Conservation (phyloP, 768 basidiomycete species). For the Mycena albidolilacea region DNA sequence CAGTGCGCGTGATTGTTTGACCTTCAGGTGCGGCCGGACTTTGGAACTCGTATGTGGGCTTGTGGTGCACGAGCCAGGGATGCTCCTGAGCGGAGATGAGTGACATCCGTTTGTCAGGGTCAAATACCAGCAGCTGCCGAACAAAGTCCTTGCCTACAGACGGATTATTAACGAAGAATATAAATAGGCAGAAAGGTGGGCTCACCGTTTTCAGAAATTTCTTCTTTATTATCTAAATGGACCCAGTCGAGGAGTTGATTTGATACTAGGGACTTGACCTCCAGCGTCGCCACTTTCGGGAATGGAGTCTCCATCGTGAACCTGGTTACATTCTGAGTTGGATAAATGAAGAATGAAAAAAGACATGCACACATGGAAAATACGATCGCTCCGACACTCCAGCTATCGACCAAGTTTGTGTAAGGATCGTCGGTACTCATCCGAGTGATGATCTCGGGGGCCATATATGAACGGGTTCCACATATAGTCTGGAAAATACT, state of each 20-base stretch:
- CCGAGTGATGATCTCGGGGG: conserved; percentile 70
- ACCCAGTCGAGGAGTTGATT: conserved; percentile 7
- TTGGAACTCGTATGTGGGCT: conserved; percentile 16
- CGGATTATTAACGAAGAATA: not conserved
- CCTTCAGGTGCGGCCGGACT: conserved; percentile 18
- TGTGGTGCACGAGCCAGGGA: conserved; percentile 64
- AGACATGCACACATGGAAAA: conserved; percentile 69
- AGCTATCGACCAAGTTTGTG: conserved; percentile 72
- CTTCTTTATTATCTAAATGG: not conserved
- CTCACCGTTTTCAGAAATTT: conserved; percentile 15
- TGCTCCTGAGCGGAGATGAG: conserved; percentile 67
- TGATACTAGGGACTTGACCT: conserved; percentile 4
- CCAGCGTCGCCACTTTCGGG: not conserved
- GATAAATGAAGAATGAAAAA: not conserved
- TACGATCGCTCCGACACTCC: conserved; percentile 75
- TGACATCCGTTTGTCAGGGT: conserved; percentile 68
- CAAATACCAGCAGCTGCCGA: conserved; percentile 60
- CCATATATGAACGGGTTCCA: conserved; percentile 75
- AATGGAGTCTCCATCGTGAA: conserved; percentile 23
- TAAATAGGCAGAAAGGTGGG: too few relatives aligned
- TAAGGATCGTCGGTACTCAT: conserved; percentile 59
- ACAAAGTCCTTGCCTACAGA: conserved; percentile 68
- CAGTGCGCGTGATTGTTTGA: conserved; percentile 5
- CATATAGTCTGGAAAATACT: conserved; percentile 63
- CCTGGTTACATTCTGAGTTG: conserved; percentile 14